Evolutionary conservation across 495 filamentous ascomycete genomes (phyloP).

Genomic region (Acidiella bohemica): DNA sequence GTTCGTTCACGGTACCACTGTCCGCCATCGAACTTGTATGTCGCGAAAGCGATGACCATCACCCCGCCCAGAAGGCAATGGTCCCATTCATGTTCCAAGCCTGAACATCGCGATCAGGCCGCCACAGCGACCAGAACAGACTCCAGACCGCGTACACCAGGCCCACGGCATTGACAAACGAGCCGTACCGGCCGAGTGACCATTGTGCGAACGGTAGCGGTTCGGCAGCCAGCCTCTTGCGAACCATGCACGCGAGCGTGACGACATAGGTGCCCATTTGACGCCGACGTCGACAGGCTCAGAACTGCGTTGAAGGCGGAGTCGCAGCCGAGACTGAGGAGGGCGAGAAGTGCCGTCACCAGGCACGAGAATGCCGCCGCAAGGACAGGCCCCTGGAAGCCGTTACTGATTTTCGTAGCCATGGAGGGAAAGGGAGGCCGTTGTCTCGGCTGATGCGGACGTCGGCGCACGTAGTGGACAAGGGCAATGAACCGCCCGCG

Average conservation of each 20-base stretch:
- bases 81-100: constrained; percentile 8
- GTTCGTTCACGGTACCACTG: not conserved
- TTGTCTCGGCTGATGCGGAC: not conserved
- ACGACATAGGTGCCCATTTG: constrained; percentile 13
- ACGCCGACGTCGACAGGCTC: constrained; percentile 10
- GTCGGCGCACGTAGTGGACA: too few species aligned
- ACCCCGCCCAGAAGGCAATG: not conserved
- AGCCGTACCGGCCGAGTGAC: constrained; percentile 8
- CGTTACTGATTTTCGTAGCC: not conserved
- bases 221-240: not conserved
- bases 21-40: not conserved
- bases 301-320: constrained; percentile 21
- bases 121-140: constrained; percentile 16
- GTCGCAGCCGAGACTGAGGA: constrained; percentile 21
- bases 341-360: constrained; percentile 11
- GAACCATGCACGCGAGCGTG: constrained; percentile 11
- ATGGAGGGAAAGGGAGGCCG: not conserved
- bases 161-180: constrained; percentile 7
- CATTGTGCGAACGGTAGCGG: constrained; percentile 2
- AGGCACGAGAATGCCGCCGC: not conserved
- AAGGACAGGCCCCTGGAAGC: not conserved
- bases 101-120: not conserved
- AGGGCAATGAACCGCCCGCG: not conserved
- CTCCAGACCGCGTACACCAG: too few species aligned
- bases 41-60: constrained; percentile 1